Conservation (phyloP, 345 rosid genomes). For the Brassica cretica region DNA sequence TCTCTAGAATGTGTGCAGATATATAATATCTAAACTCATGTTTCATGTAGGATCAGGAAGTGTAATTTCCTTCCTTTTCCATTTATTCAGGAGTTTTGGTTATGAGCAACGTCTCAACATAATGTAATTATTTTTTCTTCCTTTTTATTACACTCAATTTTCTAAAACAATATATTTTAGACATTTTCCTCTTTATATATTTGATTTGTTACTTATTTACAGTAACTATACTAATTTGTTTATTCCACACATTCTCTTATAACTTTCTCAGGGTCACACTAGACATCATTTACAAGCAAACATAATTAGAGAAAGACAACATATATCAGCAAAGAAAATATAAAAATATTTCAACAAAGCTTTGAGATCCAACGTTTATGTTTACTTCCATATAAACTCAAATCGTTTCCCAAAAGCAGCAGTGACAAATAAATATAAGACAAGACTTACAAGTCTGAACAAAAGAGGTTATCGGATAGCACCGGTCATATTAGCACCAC, state of each 20-base stretch:
- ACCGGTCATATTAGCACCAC: constrained; percentile 80
- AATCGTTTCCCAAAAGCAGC: constrained; percentile 5
- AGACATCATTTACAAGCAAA: not conserved
- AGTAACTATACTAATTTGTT: not conserved
- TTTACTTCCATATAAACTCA: not conserved
- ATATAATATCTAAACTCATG: too few species aligned
- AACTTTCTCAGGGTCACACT: not conserved
- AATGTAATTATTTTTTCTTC: too few species aligned
- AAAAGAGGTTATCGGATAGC: constrained; percentile 55
- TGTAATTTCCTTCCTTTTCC: too few species aligned
- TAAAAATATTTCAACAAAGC: not conserved
- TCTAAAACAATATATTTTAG: not conserved
- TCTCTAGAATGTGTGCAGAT: too few species aligned
- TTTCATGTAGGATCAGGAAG: too few species aligned
- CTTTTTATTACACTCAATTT: too few species aligned
- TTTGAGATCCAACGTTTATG: constrained; percentile 3
- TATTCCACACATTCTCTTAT: not conserved
- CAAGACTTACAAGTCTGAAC: constrained; percentile 8
- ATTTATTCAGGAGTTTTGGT: too few species aligned
- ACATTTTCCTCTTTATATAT: not conserved
- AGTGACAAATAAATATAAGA: constrained; percentile 14
- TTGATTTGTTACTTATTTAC: too few species aligned
- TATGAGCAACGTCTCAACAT: too few species aligned
- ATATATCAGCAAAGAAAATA: not conserved
- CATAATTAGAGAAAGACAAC: not conserved